phyloP scores from a whole-genome alignment of 2,329 filamentous ascomycete species.

The Neonectria magnoliae region DNA sequence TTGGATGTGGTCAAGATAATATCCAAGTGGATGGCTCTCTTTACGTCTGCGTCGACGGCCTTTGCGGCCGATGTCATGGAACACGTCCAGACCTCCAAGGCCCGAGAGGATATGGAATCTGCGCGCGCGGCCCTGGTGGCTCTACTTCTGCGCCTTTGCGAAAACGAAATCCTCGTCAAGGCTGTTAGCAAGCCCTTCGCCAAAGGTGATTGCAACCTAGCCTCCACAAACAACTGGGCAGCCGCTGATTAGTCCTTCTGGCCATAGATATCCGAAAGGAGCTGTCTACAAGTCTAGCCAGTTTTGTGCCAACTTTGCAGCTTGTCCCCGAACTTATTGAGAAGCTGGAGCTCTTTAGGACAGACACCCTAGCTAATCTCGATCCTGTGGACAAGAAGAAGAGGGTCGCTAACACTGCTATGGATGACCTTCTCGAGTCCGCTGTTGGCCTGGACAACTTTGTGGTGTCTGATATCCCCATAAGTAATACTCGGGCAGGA shows the following conservation, averaged over 20 bases:
- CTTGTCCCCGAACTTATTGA: slow-evolving; percentile 63
- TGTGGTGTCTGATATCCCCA: slow-evolving; percentile 71
- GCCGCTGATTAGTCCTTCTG: not conserved
- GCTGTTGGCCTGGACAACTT: slow-evolving; percentile 65
- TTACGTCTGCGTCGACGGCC: slow-evolving; percentile 60
- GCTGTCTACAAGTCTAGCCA: slow-evolving; percentile 61
- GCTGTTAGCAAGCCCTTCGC: slow-evolving; percentile 63
- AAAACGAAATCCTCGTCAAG: slow-evolving; percentile 65
- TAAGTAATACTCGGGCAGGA: slow-evolving; percentile 80
- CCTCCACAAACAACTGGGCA: not conserved
- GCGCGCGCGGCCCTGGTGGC: slow-evolving; percentile 72
- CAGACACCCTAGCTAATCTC: slow-evolving; percentile 64
- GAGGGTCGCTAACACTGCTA: slow-evolving; percentile 57
- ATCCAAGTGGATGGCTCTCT: slow-evolving; percentile 68
- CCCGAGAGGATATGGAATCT: slow-evolving; percentile 67
- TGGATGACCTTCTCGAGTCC: slow-evolving; percentile 68
- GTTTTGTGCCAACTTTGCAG: slow-evolving; percentile 68
- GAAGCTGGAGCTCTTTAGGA: slow-evolving; percentile 67
- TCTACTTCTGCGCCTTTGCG: slow-evolving; percentile 69
- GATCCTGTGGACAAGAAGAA: slow-evolving; percentile 65
- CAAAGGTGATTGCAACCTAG: slow-evolving; percentile 56
- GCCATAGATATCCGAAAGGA: slow-evolving; percentile 56
- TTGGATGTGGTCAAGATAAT: slow-evolving; percentile 61
- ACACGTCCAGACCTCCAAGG: slow-evolving; percentile 54
- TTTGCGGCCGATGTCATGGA: slow-evolving; percentile 61